Evolutionary conservation across 106 monocot genomes (phyloP).

Genomic region (Dendrobium huoshanense): DNA sequence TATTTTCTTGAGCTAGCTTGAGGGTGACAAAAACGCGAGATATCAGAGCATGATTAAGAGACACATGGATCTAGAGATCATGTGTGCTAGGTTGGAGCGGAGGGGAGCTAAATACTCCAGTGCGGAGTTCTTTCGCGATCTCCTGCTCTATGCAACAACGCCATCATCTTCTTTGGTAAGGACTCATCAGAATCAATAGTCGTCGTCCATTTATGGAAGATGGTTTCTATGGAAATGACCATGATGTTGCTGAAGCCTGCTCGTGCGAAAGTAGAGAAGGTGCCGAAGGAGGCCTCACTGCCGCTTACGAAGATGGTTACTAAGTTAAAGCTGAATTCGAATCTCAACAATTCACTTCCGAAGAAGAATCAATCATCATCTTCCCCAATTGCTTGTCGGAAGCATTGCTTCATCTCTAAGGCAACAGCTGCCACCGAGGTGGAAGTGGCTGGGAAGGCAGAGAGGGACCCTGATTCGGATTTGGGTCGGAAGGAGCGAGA

Average conservation of each 20-base stretch:
- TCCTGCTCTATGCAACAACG: constrained; percentile 74
- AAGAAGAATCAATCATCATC: constrained; percentile 1
- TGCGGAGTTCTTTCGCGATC: constrained; percentile 29
- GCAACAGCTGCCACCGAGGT: neutral
- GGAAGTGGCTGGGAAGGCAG: constrained; percentile 9
- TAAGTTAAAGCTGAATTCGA: constrained; percentile 7
- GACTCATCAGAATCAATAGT: constrained; percentile 37
- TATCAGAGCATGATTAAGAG: constrained; percentile 46
- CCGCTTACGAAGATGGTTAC: neutral
- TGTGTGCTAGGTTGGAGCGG: constrained; percentile 35
- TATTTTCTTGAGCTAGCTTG: constrained; percentile 69
- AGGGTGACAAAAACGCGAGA: constrained; percentile 41
- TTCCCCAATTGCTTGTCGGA: constrained; percentile 13
- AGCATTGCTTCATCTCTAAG: constrained; percentile 16
- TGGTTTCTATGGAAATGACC: constrained; percentile 29
- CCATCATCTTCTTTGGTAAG: constrained; percentile 64
- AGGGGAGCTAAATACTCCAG: neutral
- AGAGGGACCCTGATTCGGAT: neutral
- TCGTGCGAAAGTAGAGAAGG: neutral
- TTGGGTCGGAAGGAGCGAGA: neutral
- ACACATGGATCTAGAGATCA: constrained; percentile 73
- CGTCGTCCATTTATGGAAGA: constrained; percentile 33
- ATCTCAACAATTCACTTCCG: neutral
- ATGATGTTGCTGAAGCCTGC: neutral
- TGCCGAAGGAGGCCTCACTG: neutral